Conservation (phyloP, 176 grass and related monocot species). For the Alloteropsis semialata region DNA sequence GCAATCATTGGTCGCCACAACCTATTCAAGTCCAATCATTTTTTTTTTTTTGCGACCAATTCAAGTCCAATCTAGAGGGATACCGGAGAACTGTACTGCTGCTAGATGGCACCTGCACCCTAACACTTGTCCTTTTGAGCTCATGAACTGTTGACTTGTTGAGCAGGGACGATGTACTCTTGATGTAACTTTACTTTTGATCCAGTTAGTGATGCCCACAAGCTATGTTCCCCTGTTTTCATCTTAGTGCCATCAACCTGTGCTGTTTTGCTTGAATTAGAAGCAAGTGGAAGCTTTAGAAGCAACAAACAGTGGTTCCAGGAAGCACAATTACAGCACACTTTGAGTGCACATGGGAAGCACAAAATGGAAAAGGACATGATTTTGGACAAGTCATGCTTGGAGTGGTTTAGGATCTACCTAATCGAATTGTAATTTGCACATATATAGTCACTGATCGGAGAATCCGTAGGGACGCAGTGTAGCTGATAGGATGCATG, state of each 20-base stretch:
- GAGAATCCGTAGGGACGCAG: not conserved
- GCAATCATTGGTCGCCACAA: not conserved
- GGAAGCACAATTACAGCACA: conserved; percentile 6
- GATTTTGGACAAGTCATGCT: not conserved
- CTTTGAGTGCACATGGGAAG: conserved; percentile 30
- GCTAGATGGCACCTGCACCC: not conserved
- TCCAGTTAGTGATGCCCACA: not conserved
- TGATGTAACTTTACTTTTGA: not conserved
- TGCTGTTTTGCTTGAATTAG: not conserved
- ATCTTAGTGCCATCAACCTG: not conserved
- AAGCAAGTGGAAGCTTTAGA: conserved; percentile 16
- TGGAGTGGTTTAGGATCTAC: not conserved
- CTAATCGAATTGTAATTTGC: conserved; percentile 21
- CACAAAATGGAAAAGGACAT: conserved; percentile 4
- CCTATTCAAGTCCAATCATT: not conserved
- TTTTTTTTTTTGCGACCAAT: too few relatives aligned
- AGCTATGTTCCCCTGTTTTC: not conserved
- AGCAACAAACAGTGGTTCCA: conserved; percentile 18
- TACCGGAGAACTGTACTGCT: not conserved
- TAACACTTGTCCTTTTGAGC: not conserved
- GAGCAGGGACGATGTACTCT: not conserved
- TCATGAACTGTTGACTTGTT: not conserved
- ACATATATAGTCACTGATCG: not conserved
- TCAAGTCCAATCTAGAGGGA: not conserved
- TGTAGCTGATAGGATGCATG: not conserved